Evolutionary conservation across 805 yeast genomes (phyloP).

Genomic region (Candida namnaoensis): DNA sequence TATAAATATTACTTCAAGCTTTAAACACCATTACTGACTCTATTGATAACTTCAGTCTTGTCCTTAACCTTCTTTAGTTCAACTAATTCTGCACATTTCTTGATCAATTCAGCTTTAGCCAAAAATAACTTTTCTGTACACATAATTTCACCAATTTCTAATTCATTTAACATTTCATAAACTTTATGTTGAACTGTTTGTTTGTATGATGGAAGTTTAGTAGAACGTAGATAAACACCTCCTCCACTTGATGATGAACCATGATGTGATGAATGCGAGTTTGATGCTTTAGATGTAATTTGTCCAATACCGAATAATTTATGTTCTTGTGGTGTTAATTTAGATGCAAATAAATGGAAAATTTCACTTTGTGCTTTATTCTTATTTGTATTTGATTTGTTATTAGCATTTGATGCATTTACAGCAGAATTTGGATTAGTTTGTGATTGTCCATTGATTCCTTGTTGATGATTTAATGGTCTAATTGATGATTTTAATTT

Average conservation of each 20-base stretch:
- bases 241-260: slow-evolving; percentile 28
- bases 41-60: neutral
- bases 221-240: slow-evolving; percentile 78
- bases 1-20: too few species aligned
- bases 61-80: neutral
- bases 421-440: slow-evolving; percentile 36
- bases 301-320: slow-evolving; percentile 79
- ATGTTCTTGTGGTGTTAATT: slow-evolving; percentile 69
- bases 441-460: slow-evolving; percentile 23
- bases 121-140: slow-evolving; percentile 50
- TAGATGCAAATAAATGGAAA: slow-evolving; percentile 22
- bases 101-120: neutral
- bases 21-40: neutral
- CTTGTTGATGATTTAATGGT: neutral
- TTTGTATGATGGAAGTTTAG: slow-evolving; percentile 69
- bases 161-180: slow-evolving; percentile 57
- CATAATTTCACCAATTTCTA: slow-evolving; percentile 72
- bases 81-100: neutral
- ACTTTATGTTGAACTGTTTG: slow-evolving; percentile 66
- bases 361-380: slow-evolving; percentile 24
- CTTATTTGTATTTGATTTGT: slow-evolving; percentile 14
- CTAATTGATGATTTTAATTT: neutral
- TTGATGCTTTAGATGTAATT: slow-evolving; percentile 23
- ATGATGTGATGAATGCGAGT: slow-evolving; percentile 2
- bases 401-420: slow-evolving; percentile 21